A percentile compares a stretch with the other conserved stretches of the same genome.
phyloP scores from a whole-genome alignment of 768 basidiomycete genomes.

The Calocybe gangraenosa region DNA sequence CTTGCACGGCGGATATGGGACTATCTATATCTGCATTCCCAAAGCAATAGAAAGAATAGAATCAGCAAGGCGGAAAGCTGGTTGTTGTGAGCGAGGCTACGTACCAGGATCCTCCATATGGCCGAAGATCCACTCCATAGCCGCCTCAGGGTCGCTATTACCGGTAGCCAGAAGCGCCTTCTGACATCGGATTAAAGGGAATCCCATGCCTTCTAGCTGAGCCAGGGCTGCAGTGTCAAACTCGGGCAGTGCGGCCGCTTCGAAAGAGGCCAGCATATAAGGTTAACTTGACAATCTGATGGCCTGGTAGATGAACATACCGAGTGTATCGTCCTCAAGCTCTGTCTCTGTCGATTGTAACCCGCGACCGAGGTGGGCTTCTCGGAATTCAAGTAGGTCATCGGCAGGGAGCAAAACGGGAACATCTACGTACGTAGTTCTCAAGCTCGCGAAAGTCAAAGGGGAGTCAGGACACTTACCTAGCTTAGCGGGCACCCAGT shows the following conservation, averaged over 20 bases:
- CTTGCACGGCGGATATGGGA: conserved; percentile 43
- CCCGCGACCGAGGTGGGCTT: conserved; percentile 61
- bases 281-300: neutral
- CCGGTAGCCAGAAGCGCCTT: conserved; percentile 91
- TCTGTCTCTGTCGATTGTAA: conserved; percentile 65
- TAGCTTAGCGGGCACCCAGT: conserved; percentile 95
- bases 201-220: conserved; percentile 87
- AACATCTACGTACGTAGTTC: conserved; percentile 55
- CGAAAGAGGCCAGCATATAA: neutral
- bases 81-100: conserved; percentile 12
- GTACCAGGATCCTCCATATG: conserved; percentile 94
- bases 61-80: neutral
- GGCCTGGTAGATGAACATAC: conserved; percentile 22
- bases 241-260: conserved; percentile 41
- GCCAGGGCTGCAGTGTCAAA: conserved; percentile 75
- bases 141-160: conserved; percentile 65
- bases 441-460: neutral
- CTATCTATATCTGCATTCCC: conserved; percentile 74
- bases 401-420: conserved; percentile 68
- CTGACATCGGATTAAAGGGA: conserved; percentile 80
- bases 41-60: neutral
- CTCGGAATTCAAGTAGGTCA: conserved; percentile 56
- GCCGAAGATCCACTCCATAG: conserved; percentile 94
- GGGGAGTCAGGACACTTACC: conserved; percentile 42
- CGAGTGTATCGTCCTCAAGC: conserved; percentile 52